Evolutionary conservation across 768 basidiomycete genomes (phyloP).

Genomic region (Russula brevipes): DNA sequence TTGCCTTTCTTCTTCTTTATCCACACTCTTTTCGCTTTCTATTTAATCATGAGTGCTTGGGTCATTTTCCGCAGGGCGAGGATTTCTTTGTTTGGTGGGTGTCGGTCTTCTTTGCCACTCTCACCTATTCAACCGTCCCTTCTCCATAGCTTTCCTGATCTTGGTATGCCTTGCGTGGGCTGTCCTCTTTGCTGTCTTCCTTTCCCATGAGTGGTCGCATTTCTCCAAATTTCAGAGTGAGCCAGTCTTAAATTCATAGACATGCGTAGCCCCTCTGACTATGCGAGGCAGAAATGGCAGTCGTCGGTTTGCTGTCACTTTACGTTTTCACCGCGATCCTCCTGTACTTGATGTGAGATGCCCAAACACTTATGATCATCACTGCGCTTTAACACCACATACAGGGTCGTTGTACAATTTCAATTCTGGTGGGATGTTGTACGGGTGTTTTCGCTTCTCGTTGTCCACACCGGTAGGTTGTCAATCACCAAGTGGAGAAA

Average conservation of each 20-base stretch:
- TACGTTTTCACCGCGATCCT: conserved; percentile 18
- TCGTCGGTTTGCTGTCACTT: not conserved
- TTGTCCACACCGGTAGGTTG: conserved; percentile 15
- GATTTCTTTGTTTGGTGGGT: conserved; percentile 17
- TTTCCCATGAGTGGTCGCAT: conserved; percentile 1
- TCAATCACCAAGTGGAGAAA: not conserved
- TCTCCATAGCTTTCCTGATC: conserved; percentile 10
- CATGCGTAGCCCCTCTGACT: not conserved
- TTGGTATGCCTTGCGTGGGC: conserved; percentile 11
- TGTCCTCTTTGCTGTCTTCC: conserved; percentile 7
- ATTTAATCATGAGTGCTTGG: conserved; percentile 18
- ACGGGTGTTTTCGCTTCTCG: conserved; percentile 8
- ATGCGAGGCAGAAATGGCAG: conserved; percentile 2
- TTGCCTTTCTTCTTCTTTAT: not conserved
- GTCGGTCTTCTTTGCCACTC: not conserved
- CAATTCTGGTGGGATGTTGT: conserved; percentile 20
- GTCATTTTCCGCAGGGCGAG: conserved; percentile 23
- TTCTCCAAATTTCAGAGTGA: conserved; percentile 14
- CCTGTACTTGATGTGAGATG: conserved; percentile 22
- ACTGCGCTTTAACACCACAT: not conserved
- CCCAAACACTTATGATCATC: not conserved
- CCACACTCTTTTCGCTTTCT: not conserved
- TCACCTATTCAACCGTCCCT: not conserved
- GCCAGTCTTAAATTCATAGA: not conserved
- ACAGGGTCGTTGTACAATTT: conserved; percentile 17